A percentile compares a stretch with the other conserved stretches of the same genome.
Evolutionary conservation across 2,329 filamentous ascomycete species (phyloP).

Genomic region (Lachnellula cervina): DNA sequence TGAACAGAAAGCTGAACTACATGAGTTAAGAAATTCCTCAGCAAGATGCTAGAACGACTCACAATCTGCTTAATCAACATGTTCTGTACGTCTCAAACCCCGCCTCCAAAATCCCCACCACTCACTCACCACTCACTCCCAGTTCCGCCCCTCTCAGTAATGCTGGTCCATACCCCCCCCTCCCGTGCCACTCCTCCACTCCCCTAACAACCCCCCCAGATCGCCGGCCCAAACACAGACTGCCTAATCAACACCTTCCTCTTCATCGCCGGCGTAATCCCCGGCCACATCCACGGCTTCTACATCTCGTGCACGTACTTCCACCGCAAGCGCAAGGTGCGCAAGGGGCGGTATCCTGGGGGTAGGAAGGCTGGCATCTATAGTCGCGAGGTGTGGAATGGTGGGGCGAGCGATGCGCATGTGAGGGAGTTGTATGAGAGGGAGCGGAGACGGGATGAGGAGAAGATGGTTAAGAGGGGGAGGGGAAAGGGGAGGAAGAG

Average conservation of each 20-base stretch:
- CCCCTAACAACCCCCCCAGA: constrained; percentile 1
- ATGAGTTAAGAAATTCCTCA: no score
- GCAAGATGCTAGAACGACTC: constrained; percentile 16
- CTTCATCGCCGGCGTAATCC: constrained; percentile 25
- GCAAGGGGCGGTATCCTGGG: constrained; percentile 47
- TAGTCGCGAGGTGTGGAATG: constrained; percentile 63
- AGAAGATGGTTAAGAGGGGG: constrained; percentile 5
- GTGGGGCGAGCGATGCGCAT: constrained; percentile 39
- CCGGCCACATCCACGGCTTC: constrained; percentile 30
- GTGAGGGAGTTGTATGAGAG: constrained; percentile 17
- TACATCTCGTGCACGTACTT: constrained; percentile 70
- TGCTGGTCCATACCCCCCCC: constrained; percentile 7
- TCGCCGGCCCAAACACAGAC: constrained; percentile 20
- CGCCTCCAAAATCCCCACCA: background rate
- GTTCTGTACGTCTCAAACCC: constrained; percentile 15
- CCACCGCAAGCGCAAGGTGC: constrained; percentile 57
- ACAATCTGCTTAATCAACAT: constrained; percentile 20
- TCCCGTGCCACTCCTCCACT: background rate
- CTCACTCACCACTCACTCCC: background rate
- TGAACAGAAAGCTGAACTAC: no score
- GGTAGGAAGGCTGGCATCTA: constrained; percentile 63
- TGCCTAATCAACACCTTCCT: constrained; percentile 23
- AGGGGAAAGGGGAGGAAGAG: constrained; percentile 1
- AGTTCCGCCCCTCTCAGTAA: constrained; percentile 24
- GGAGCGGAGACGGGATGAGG: constrained; percentile 3